Evolutionary conservation across 2,329 filamentous ascomycete genomes (phyloP).

Genomic region (Acrodontium crateriforme): DNA sequence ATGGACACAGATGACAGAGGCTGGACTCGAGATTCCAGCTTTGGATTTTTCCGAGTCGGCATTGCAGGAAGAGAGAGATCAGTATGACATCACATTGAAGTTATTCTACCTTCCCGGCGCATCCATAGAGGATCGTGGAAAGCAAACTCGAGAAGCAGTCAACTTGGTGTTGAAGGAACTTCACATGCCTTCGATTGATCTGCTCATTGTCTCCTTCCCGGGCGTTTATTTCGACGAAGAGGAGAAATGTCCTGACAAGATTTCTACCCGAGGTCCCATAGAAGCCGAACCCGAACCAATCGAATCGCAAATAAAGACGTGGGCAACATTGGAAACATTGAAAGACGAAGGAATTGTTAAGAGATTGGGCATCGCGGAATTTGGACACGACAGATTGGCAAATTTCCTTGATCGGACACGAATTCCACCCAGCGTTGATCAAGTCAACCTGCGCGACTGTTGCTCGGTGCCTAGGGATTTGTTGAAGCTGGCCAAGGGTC

Average conservation of each 20-base stretch:
- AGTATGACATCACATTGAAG: slow-evolving; percentile 93
- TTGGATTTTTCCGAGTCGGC: slow-evolving; percentile 59
- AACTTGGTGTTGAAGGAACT: slow-evolving; percentile 69
- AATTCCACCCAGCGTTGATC: slow-evolving; percentile 69
- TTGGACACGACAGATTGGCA: slow-evolving; percentile 70
- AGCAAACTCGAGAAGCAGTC: slow-evolving; percentile 65
- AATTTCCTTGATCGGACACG: slow-evolving; percentile 59
- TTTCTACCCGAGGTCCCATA: slow-evolving; percentile 23
- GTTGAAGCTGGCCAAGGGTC: slow-evolving; percentile 66
- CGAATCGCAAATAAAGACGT: slow-evolving; percentile 53
- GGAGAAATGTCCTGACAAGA: slow-evolving; percentile 56
- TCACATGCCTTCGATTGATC: slow-evolving; percentile 59
- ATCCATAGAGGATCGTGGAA: slow-evolving; percentile 35
- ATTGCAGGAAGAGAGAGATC: slow-evolving; percentile 63
- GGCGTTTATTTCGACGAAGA: slow-evolving; percentile 88
- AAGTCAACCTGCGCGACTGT: slow-evolving; percentile 93
- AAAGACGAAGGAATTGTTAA: slow-evolving; percentile 57
- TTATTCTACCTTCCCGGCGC: slow-evolving; percentile 71
- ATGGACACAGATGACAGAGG: slow-evolving; percentile 61
- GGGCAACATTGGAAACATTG: slow-evolving; percentile 55
- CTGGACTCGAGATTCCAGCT: slow-evolving; percentile 45
- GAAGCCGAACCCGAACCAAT: slow-evolving; percentile 42
- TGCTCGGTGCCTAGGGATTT: slow-evolving; percentile 88
- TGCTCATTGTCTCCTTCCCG: slow-evolving; percentile 86
- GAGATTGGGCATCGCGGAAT: slow-evolving; percentile 77